Conservation (phyloP, 176 grass and related monocot species). For the Luzula sylvatica region DNA sequence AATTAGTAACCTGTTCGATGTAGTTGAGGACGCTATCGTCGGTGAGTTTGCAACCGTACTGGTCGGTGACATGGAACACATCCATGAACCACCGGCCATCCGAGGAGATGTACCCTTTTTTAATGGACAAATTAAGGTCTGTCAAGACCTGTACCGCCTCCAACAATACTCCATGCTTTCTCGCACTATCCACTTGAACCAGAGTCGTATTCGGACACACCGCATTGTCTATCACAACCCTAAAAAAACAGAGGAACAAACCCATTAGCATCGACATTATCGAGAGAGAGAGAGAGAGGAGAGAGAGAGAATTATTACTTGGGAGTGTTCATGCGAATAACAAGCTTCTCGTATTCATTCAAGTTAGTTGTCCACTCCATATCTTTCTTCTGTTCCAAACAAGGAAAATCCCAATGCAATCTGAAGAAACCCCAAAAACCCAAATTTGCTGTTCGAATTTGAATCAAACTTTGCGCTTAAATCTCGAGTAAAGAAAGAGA, state of each 20-base stretch:
- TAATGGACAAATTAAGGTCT: slow-evolving; percentile 74
- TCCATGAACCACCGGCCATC: slow-evolving; percentile 99
- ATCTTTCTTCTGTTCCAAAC: neutral
- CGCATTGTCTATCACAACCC: slow-evolving; percentile 85
- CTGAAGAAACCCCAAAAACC: neutral
- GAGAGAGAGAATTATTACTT: slow-evolving; percentile 7
- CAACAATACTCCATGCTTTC: slow-evolving; percentile 59
- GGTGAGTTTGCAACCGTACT: slow-evolving; percentile 66
- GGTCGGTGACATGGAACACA: slow-evolving; percentile 96
- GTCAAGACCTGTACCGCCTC: slow-evolving; percentile 91
- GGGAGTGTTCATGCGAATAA: slow-evolving; percentile 78
- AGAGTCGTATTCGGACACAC: slow-evolving; percentile 71
- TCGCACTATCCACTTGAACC: slow-evolving; percentile 66
- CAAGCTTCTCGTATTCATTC: slow-evolving; percentile 96
- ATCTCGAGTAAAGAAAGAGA: neutral
- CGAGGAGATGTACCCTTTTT: slow-evolving; percentile 91
- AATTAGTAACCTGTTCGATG: slow-evolving; percentile 51
- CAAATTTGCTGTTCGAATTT: neutral
- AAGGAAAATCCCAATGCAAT: neutral
- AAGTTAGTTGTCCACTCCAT: slow-evolving; percentile 70
- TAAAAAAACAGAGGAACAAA: slow-evolving; percentile 1
- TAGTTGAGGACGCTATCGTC: slow-evolving; percentile 76
- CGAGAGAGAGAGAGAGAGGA: neutral
- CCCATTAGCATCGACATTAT: neutral
- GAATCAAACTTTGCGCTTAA: neutral